Evolutionary conservation across 495 filamentous ascomycete genomes (phyloP), one percentile per base, ranked within the genome.

Genomic region (Rhypophila decipiens): DNA sequence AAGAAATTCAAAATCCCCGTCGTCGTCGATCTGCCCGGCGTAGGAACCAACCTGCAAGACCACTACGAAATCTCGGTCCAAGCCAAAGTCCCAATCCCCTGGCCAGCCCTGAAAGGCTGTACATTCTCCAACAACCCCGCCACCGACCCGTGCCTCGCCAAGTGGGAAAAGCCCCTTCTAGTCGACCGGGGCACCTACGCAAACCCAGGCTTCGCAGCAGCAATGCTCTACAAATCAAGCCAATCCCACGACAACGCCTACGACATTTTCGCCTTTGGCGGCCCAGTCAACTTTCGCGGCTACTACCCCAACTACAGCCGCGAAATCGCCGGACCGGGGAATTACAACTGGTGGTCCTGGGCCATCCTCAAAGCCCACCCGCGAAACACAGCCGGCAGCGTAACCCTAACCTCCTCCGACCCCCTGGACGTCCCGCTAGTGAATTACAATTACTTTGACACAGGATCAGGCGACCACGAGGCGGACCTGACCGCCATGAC

Each of bases 21-120:
- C 0, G 46, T 83, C 0, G 49, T 62, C 27, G 73, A 84, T 49
- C 65, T 79, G 0, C 79, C 80, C 0, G 79, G 75, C 11, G 82
- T 86, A 0, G 84, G 84, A 33, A 67, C 68, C n/a, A 86, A 86
- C 58, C 64, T 86, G 1, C 80, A 85, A 44, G 80, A 86, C 52
- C 79, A 78, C 58, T 78, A 81, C 56, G 80, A 84, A 46, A 70
- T 65, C 19, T 55, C 65, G 24, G 70, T 83, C 5, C 66, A 70
- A 24, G 74, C 64, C 39, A 61, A 69, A 2, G 59, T 65, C 7
- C 69, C 73, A 18, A 39, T 57, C 17, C 60, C 74, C 55, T 76
- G 70, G 48, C 53, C 59, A 0, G 57, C 67, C 0, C 60, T 76
- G 21, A 44, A 60, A 10, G 69, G 67, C 27, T 83, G 78, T 60